These are phyloP conservation scores for Pseudotsuga menziesii DNA, from an alignment of 75 land plant species.

Conservation along the genomic window DNA sequence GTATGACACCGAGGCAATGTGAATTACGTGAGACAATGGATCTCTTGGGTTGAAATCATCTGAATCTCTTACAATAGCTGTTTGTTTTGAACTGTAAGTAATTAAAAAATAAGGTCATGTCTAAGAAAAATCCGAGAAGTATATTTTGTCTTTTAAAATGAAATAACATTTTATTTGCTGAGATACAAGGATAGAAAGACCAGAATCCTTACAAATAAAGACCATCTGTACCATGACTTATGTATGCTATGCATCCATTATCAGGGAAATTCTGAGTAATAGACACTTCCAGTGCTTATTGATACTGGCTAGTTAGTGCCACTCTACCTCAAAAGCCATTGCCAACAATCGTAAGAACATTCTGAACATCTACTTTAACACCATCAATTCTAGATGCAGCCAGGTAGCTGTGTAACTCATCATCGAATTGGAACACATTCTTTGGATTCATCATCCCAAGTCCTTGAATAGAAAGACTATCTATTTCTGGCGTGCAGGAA, in stretches of 20 bases:
- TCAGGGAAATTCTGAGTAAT: conserved; percentile 75
- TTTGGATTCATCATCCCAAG: conserved; percentile 72
- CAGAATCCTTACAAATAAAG: conserved; percentile 56
- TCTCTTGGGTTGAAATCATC: conserved; percentile 94
- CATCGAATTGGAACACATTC: conserved; percentile 56
- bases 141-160: background rate
- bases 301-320: conserved; percentile 48
- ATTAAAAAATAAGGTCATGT: background rate
- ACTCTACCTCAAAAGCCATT: conserved; percentile 78
- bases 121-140: background rate
- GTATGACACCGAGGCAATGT: conserved; percentile 84
- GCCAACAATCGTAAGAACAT: conserved; percentile 81
- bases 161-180: background rate
- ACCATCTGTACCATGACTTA: conserved; percentile 87
- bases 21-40: conserved; percentile 89
- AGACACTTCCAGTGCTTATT: conserved; percentile 74
- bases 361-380: conserved; percentile 92
- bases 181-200: background rate
- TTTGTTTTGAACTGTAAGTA: conserved; percentile 74
- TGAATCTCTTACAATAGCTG: conserved; percentile 87
- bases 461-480: conserved; percentile 66
- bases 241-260: conserved; percentile 90
- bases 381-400: conserved; percentile 79
- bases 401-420: conserved; percentile 77
- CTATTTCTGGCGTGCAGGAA: conserved; percentile 64